A percentile compares a stretch with the other conserved stretches of the same genome.
Conservation (phyloP, 805 yeast species). For the Sugiyamaella americana region DNA sequence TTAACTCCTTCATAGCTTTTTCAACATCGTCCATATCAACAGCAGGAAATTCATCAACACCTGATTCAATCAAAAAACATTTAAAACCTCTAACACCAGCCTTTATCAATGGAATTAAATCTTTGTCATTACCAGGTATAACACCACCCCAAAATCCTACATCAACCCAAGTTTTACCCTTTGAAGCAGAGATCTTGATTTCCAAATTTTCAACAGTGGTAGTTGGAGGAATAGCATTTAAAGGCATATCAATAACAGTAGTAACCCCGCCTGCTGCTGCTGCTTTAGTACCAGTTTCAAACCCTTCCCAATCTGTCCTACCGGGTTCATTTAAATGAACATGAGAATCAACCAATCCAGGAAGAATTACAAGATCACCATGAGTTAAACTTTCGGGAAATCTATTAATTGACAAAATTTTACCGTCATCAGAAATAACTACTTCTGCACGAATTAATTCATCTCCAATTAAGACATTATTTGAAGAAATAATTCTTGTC, state of each 20-base stretch:
- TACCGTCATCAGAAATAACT: conserved; percentile 1
- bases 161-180: conserved; percentile 83
- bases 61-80: conserved; percentile 86
- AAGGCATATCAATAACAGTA: conserved; percentile 92
- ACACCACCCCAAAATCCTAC: conserved; percentile 97
- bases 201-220: conserved; percentile 74
- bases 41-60: conserved; percentile 95
- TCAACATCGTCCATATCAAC: conserved; percentile 59
- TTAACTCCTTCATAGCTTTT: conserved; percentile 57
- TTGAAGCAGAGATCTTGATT: conserved; percentile 70
- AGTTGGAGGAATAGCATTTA: conserved; percentile 94
- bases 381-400: conserved; percentile 37
- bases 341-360: conserved; percentile 90
- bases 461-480: conserved; percentile 5
- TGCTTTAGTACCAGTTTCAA: conserved; percentile 90
- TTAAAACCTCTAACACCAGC: conserved; percentile 93
- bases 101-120: conserved; percentile 66
- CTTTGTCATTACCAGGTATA: conserved; percentile 67
- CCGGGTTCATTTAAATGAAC: conserved; percentile 97
- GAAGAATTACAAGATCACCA: conserved; percentile 63
- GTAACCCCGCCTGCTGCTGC: conserved; percentile 97
- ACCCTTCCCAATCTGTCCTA: conserved; percentile 98
- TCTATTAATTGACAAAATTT: background rate
- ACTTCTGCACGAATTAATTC: conserved; percentile 2
- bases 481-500: conserved; percentile 1